phyloP scores from a whole-genome alignment of 75 land plant genomes.

The Gnetum montanum region DNA sequence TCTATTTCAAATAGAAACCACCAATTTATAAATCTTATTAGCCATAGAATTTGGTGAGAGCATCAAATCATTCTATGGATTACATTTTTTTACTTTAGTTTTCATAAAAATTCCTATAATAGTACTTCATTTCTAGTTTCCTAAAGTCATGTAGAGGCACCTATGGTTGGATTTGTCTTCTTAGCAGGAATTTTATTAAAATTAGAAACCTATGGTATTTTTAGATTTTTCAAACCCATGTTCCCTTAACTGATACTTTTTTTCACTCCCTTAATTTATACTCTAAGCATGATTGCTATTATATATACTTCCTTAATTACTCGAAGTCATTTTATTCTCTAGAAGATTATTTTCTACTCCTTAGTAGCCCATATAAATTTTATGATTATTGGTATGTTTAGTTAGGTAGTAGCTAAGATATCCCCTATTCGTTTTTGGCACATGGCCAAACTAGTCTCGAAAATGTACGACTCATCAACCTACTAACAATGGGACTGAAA shows the following conservation, averaged over 20 bases:
- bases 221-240: too few relatives aligned
- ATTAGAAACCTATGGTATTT: too few relatives aligned
- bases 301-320: conserved; percentile 18
- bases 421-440: neutral
- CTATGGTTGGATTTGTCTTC: conserved; percentile 20
- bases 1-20: neutral
- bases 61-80: conserved; percentile 2
- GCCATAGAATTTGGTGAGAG: conserved; percentile 3
- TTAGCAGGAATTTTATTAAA: too few relatives aligned
- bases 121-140: conserved; percentile 14
- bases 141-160: conserved; percentile 25
- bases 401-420: neutral
- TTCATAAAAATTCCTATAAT: conserved; percentile 18
- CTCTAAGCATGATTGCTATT: conserved; percentile 22
- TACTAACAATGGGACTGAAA: conserved; percentile 4
- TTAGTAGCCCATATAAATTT: conserved; percentile 14
- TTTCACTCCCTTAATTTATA: conserved; percentile 28
- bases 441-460: neutral
- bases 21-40: conserved; percentile 1
- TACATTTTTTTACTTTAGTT: conserved; percentile 2
- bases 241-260: conserved; percentile 16
- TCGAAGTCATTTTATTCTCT: conserved; percentile 8
- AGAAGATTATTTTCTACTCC: conserved; percentile 22
- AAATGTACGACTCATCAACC: neutral
- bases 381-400: conserved; percentile 10